Evolutionary conservation across 352 stramenopile genomes (phyloP), one percentile per base, ranked within the genome.

Genomic region (Pythium plurisporium): DNA sequence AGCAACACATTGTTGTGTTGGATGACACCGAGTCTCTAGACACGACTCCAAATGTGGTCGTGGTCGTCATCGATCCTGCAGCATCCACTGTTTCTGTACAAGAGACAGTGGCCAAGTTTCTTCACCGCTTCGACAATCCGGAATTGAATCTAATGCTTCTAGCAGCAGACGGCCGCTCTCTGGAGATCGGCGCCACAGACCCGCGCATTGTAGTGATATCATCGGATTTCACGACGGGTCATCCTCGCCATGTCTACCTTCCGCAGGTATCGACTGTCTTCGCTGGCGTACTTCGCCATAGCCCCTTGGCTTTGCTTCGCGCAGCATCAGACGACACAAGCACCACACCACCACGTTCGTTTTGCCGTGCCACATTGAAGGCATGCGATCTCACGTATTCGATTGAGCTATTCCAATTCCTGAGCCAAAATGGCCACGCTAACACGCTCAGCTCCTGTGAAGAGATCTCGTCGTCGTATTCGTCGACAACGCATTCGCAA

Each of bases 401-500:
- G 40, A 62, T 81, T 31, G 76, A 69, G 42, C 77, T 84, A 53
- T 73, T 78, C 11, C 60, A 81, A 29, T 22, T 80, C 3, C 58
- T 76, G 17, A 69, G 70, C 25, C 44, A 53, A 0, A 53, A 74
- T 27, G 68, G 79, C 19, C 37, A 56, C 12, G 73, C 85, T 1
- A 67, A 82, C 37, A 65, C 73, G 2, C 55, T 85, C 10, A 71
- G 72, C 12, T 37, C 50, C 5, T 88, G 75, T 49, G 51, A 64
- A 33, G 68, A 72, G 2, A 51, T 33, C 12, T 17, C 45, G 11
- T 23, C 25, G 4, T 7, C 17, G 3, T 7, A 5, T 22, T 29
- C 33, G 9, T 14, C 42, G n/a, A 36, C 10, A 17, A 12, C 14
- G 6, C 10, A 12, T 20, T 55, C 47, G 4, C 33, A n/a, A 15